Conservation (phyloP, 2,329 filamentous ascomycete species). For the Phyllosticta capitalensis region DNA sequence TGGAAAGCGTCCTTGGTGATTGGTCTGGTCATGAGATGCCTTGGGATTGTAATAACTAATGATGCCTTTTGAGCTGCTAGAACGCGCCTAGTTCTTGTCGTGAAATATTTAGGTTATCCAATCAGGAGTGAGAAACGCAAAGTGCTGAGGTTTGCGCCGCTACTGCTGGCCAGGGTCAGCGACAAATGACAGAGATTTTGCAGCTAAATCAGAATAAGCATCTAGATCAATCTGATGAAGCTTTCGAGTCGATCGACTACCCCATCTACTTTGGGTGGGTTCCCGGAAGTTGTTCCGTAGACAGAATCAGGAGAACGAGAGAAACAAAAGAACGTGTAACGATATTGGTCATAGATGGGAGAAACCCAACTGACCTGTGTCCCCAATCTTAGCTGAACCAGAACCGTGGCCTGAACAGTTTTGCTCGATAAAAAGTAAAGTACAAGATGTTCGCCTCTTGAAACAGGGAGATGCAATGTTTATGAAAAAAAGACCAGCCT, state of each 20-base stretch:
- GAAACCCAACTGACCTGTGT: not conserved
- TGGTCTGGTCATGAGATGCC: not conserved
- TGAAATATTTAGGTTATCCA: not conserved
- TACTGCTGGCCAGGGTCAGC: not conserved
- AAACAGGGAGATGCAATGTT: not conserved
- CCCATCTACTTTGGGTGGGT: not conserved
- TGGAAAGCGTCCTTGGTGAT: not conserved
- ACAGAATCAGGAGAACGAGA: not conserved
- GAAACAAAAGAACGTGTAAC: not conserved
- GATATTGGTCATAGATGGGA: not conserved
- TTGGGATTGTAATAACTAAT: not conserved
- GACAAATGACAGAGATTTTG: not conserved
- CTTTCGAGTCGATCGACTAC: not conserved
- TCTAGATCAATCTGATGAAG: not conserved
- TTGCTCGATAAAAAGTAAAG: not conserved
- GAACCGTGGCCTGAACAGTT: not conserved
- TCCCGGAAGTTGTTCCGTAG: not conserved
- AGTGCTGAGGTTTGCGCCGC: not conserved
- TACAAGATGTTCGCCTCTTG: not conserved
- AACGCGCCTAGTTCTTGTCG: not conserved
- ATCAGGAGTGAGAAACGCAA: not conserved
- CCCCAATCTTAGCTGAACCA: not conserved
- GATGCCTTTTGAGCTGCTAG: not conserved
- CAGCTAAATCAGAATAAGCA: not conserved
- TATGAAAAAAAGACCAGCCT: not conserved